Base-by-base conservation (phyloP, 2,329 filamentous ascomycete genomes). In the Fusarium siculi region DNA sequence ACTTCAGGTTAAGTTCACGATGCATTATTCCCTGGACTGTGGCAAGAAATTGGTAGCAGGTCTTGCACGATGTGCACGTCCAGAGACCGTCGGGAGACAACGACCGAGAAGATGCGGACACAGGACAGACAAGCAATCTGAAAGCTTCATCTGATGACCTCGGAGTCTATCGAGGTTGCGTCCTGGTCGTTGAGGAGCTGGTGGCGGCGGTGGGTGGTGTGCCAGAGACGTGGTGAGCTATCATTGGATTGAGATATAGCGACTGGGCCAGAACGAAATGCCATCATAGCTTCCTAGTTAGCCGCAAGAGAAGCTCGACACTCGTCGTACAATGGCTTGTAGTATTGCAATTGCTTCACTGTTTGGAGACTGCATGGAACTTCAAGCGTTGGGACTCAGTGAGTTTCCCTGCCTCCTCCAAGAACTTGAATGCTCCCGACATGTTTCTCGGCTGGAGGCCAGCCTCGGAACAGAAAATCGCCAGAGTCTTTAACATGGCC, bases 171-270 rank as follows among this genome's bases (percentile, higher is more conserved):
- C 68, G 62, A 68, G 71, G 55, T 71, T 67, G 57, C 52, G 63
- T 66, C 67, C 59, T 76, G 72, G 66, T 63, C 49, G 59, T 70
- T 70, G 56, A 70, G 69, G 73, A 73, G 58, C 68, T 73, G 66
- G 77, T 76, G 66, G 77, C 68, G 65, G 68, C 70, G 63, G 72
- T 72, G 72, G 74, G 74, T 79, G 78, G 79, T 77, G 76, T 78
- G 78, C 76, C 69, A 77, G 73, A 81, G 80, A 81, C 80, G 80
- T 81, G 80, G 79, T 80, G 70, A 67, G 64, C 77, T 69, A 73
- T 81, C 76, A 81, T 81, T 81, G 80, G 80, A 65, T 78, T 76
- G 54, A 66, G 56, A 73, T 72, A 68, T 64, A 70, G 67, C 60
- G 68, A 63, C 65, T 66, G 73, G 73, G 59, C 74, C 72, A 76